A percentile compares a stretch with the other conserved stretches of the same genome.
Conservation (phyloP, 2,329 filamentous ascomycete species). For the Aaosphaeria pasadenensis region DNA sequence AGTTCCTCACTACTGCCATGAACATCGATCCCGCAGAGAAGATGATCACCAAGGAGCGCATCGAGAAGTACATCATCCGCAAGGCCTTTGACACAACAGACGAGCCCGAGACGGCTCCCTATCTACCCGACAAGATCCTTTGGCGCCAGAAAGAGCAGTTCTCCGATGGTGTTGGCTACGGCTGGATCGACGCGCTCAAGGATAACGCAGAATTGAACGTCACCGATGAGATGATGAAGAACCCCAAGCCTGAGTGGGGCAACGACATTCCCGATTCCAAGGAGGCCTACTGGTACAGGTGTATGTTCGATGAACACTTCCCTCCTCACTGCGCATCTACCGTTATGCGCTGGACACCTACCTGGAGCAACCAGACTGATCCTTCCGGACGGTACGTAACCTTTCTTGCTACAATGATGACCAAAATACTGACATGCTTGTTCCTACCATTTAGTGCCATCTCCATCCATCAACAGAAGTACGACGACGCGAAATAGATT, state of each 20-base stretch:
- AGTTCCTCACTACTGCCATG: constrained; percentile 92
- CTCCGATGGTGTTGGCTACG: constrained; percentile 96
- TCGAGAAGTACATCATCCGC: constrained; percentile 97
- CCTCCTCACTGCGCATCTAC: constrained; percentile 86
- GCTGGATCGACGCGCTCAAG: constrained; percentile 97
- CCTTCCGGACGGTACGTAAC: constrained; percentile 77
- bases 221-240: constrained; percentile 98
- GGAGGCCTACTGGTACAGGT: constrained; percentile 97
- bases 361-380: constrained; percentile 94
- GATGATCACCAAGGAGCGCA: constrained; percentile 84
- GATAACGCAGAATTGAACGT: constrained; percentile 87
- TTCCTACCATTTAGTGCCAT: constrained; percentile 22
- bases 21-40: constrained; percentile 92
- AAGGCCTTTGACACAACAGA: constrained; percentile 95
- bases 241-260: constrained; percentile 96
- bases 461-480: constrained; percentile 33
- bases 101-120: constrained; percentile 75
- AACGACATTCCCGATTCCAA: constrained; percentile 90
- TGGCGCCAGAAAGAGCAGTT: constrained; percentile 99
- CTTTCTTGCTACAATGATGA: neutral
- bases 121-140: constrained; percentile 93
- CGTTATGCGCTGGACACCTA: constrained; percentile 95
- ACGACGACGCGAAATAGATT: constrained; percentile 10
- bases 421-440: constrained; percentile 7
- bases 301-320: constrained; percentile 99